Percentiles rank a stretch among this genome's conserved stretches.
Conservation (phyloP, 1,284 basidiomycete species). For the Tetrapyrgos nigripes region DNA sequence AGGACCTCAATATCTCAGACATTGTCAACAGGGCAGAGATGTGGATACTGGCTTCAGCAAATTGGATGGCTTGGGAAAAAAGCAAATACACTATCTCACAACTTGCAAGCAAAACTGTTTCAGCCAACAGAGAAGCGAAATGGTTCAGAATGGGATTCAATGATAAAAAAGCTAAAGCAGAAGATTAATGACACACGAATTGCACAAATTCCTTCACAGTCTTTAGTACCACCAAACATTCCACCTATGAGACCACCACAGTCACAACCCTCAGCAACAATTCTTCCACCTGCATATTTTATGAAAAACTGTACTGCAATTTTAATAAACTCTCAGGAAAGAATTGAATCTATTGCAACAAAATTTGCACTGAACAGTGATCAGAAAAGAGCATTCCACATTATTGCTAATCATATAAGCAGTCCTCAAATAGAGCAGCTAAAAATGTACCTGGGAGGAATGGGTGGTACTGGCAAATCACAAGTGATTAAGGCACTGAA, state of each 20-base stretch:
- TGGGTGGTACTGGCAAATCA: slow-evolving; percentile 40
- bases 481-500: slow-evolving; percentile 45
- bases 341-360: slow-evolving; percentile 11
- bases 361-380: slow-evolving; percentile 31
- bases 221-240: background rate
- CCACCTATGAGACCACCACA: too few species aligned
- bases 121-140: too few species aligned
- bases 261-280: slow-evolving; percentile 14
- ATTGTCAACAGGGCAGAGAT: background rate
- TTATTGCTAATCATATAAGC: slow-evolving; percentile 30
- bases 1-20: background rate
- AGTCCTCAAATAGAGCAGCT: slow-evolving; percentile 18
- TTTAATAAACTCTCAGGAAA: background rate
- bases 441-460: slow-evolving; percentile 11
- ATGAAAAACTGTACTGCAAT: background rate
- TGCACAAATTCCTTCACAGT: too few species aligned
- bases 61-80: too few species aligned
- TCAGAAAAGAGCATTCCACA: slow-evolving; percentile 34
- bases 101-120: too few species aligned
- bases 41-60: too few species aligned
- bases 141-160: too few species aligned
- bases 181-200: too few species aligned
- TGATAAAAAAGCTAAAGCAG: too few species aligned
- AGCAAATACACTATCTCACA: too few species aligned
- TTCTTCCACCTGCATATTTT: background rate